A percentile compares a stretch with the other conserved stretches of the same genome.
Evolutionary conservation across 768 basidiomycete species (phyloP).

Genomic region (Mycena leptocephala): DNA sequence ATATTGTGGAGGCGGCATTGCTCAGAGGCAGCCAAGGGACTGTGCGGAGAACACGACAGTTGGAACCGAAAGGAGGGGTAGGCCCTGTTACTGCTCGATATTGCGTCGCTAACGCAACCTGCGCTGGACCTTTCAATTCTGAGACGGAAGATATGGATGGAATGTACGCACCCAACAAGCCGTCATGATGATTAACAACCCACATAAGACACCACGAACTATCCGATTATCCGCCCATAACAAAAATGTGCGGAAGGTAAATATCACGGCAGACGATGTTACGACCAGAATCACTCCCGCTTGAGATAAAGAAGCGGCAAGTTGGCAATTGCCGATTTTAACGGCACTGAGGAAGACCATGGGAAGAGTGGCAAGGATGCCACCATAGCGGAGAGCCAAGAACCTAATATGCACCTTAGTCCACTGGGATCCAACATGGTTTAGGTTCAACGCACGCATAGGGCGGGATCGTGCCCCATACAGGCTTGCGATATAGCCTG

Average conservation of each 20-base stretch:
- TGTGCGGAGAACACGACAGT: slow-evolving; percentile 18
- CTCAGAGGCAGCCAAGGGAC: slow-evolving; percentile 3
- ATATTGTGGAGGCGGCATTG: background rate
- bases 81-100: slow-evolving; percentile 1
- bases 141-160: background rate
- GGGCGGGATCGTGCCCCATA: slow-evolving; percentile 31
- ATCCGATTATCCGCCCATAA: slow-evolving; percentile 23
- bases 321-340: slow-evolving; percentile 3
- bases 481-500: slow-evolving; percentile 23
- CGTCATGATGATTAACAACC: background rate
- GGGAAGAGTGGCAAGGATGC: slow-evolving; percentile 29
- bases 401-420: background rate
- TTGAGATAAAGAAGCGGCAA: slow-evolving; percentile 30
- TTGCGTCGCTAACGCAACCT: slow-evolving; percentile 18
- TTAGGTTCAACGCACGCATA: slow-evolving; percentile 10
- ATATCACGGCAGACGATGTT: slow-evolving; percentile 12
- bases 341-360: slow-evolving; percentile 8
- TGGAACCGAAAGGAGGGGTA: background rate
- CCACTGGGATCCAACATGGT: background rate
- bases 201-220: background rate
- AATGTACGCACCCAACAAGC: slow-evolving; percentile 21
- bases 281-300: slow-evolving; percentile 18
- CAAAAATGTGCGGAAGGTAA: slow-evolving; percentile 22
- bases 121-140: background rate
- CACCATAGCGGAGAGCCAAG: slow-evolving; percentile 25